These are phyloP conservation scores for Ampelocalamus luodianensis DNA, from an alignment of 176 grass and related monocot genomes.

Conservation along the genomic window DNA sequence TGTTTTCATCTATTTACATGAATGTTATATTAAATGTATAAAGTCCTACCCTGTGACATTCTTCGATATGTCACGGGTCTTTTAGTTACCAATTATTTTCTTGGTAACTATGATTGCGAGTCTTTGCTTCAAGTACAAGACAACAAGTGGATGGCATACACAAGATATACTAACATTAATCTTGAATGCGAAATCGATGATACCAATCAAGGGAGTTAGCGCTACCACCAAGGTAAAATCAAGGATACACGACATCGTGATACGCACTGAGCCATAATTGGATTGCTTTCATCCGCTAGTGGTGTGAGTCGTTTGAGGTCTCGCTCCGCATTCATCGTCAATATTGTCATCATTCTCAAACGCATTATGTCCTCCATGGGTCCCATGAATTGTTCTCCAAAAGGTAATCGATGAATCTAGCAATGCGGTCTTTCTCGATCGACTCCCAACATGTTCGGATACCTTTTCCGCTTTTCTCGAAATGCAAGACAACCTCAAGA, in stretches of 20 bases:
- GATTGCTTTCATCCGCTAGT: conserved; percentile 89
- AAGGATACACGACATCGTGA: background rate
- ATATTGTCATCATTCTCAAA: conserved; percentile 47
- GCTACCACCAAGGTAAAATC: background rate
- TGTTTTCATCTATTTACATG: conserved; percentile 9
- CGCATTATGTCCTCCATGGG: conserved; percentile 54
- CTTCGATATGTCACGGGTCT: background rate
- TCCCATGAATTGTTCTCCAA: conserved; percentile 90
- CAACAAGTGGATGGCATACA: background rate
- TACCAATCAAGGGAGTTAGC: conserved; percentile 10
- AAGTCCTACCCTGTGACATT: background rate
- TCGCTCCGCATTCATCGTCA: conserved; percentile 46
- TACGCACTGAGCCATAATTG: conserved; percentile 84
- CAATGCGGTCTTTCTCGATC: conserved; percentile 78
- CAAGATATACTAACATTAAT: conserved; percentile 6
- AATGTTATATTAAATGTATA: conserved; percentile 8
- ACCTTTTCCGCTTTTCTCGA: conserved; percentile 85
- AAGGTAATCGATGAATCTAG: conserved; percentile 84
- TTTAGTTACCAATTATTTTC: background rate
- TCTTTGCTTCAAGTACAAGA: background rate
- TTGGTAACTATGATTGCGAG: background rate
- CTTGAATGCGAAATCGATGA: background rate
- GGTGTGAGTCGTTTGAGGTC: conserved; percentile 64
- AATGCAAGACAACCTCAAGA: conserved; percentile 86
- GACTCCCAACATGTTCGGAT: conserved; percentile 82